Percentiles rank a stretch among this genome's conserved stretches.
Evolutionary conservation across 768 basidiomycete genomes (phyloP).

Genomic region (Tricholoma matsutake): DNA sequence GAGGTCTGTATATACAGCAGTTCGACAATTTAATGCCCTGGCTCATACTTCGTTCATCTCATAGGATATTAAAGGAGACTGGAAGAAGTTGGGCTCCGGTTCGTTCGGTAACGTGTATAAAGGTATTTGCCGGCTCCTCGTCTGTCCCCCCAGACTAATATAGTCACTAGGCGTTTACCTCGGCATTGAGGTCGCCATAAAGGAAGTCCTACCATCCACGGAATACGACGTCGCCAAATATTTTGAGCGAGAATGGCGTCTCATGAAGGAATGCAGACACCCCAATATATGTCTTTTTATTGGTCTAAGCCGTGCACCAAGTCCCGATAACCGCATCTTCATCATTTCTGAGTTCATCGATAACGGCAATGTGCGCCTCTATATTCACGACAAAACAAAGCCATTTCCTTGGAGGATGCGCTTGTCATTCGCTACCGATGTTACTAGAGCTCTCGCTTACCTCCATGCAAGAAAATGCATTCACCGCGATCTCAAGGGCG

Average conservation of each 20-base stretch:
- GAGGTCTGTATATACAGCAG: conserved; percentile 46
- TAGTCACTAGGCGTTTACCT: conserved; percentile 72
- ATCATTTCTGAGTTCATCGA: conserved; percentile 96
- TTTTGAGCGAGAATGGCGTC: conserved; percentile 96
- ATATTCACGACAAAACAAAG: conserved; percentile 81
- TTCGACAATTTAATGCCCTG: neutral
- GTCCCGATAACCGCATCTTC: conserved; percentile 81
- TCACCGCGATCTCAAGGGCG: conserved; percentile 92
- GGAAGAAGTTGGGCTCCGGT: conserved; percentile 89
- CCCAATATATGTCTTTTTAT: conserved; percentile 93
- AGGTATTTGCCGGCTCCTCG: conserved; percentile 35
- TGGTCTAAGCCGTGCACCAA: conserved; percentile 79
- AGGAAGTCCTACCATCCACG: conserved; percentile 88
- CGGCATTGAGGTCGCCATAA: conserved; percentile 94
- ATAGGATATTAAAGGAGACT: conserved; percentile 83
- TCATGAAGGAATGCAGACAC: conserved; percentile 95
- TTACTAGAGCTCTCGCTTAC: conserved; percentile 93
- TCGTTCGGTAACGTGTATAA: conserved; percentile 94
- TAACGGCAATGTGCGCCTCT: conserved; percentile 85
- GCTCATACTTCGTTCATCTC: neutral
- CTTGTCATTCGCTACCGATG: conserved; percentile 92
- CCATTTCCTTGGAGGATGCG: conserved; percentile 93
- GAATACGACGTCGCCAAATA: conserved; percentile 97
- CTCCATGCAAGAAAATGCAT: conserved; percentile 92
- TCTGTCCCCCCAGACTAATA: conserved; percentile 1